Evolutionary conservation across 78 protist genomes (phyloP), one percentile per base, ranked within the genome.

Genomic region (Dictyostelium brefeldianum): DNA sequence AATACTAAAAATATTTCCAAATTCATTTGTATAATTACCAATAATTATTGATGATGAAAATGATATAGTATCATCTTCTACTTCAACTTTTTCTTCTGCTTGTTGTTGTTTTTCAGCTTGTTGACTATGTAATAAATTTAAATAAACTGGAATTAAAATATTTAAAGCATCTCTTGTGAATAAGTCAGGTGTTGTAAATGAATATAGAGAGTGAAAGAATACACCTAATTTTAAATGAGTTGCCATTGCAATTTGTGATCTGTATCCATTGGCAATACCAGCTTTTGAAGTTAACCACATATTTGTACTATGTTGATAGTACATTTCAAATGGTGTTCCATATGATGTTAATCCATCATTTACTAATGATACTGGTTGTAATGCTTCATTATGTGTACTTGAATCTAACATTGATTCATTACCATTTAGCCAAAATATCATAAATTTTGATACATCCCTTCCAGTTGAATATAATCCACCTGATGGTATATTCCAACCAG

Each of bases 241-340:
- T 5, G 50, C 12, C 29, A 89, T 7, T 17, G 87, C 83, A 20
- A 89, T 10, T 48, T 89, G 83, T 1, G 87, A 64, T 36, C 83
- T 46, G n/a, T 89, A 89, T 1, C 85, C 94, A 31, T 29, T 53
- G 7, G 69, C 46, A 48, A 69, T 51, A 43, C 94, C 94, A 12
- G 80, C 78, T 31, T 89, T 89, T 47, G 41, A n/a, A 48, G 48
- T 31, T 4, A 78, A 47, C 94, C 94, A 89, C 10, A 85, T 20
- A 20, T 75, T 57, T 56, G 78, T 81, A 3, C 25, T 20, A 17
- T n/a, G 11, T 15, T 78, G 50, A 71, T 78, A 89, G 48, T 46
- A 81, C 43, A 59, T 74, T 78, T 89, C 94, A 47, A 51, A 89
- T 43, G 94, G 94, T 57, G 89, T 80, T 20, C 94, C 94, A 64